Base-by-base conservation (phyloP, 352 stramenopile species). In the Blastocystis sp. region DNA sequence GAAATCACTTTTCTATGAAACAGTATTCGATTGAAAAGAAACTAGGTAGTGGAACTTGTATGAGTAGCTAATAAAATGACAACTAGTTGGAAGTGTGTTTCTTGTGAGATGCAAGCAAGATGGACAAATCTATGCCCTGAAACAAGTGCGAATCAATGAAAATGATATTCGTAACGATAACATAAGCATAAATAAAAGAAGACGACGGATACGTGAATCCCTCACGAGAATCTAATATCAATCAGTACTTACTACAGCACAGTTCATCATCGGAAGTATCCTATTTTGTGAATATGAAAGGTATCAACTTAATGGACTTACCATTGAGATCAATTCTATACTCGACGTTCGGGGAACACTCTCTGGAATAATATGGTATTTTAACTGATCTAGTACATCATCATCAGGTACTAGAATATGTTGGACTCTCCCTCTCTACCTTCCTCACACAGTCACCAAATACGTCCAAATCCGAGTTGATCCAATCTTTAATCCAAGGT, bases 401-500 rank as follows among this genome's bases (percentile, higher is more conserved):
- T 5, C 3, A 2, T 30, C 19, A 76, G 64, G 73, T 84, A 0
- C 22, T 84, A 15, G 73, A 84, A 22, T 84, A 68, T 69, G 73
- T 68, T 5, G 33, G 53, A 1, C 35, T 35, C 13, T 54, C 73
- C 3, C 73, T 84, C 22, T 84, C 73, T 37, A 48, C 58, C 13
- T 30, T 4, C 17, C 64, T 84, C 27, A 17, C 22, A 19, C 73
- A 84, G 9, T 53, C 27, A 5, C 48, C n/a, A 3, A 13, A 9
- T 44, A 37, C 48, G 3, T 19, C 40, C 15, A 84, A 84, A 64
- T n/a, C 27, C 0, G 22, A 17, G 5, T 11, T 84, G n/a, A 68
- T 84, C 33, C 48, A 94, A 15, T 64, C 51, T n/a, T 27, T 84
- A 9, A 68, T 84, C 11, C 5, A 64, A 44, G 48, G 73, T 51